phyloP scores from a whole-genome alignment of 768 basidiomycete genomes.

The Boletales sp. region DNA sequence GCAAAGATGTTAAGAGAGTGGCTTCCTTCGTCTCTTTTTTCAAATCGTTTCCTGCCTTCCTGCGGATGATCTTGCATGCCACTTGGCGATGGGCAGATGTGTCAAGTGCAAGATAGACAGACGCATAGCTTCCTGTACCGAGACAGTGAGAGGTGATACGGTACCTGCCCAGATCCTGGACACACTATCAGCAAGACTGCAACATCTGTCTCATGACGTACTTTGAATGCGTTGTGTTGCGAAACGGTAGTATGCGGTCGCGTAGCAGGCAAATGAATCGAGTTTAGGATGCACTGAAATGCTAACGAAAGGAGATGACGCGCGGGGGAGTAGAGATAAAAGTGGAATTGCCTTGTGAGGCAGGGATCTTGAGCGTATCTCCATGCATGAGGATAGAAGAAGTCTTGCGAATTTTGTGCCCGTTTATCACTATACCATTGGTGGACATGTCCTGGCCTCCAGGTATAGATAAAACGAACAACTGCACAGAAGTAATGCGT shows the following conservation, averaged over 20 bases:
- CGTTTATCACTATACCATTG: slow-evolving; percentile 73
- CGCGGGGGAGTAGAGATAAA: neutral
- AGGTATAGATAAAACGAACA: neutral
- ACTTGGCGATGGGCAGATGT: slow-evolving; percentile 62
- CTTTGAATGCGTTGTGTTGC: slow-evolving; percentile 49
- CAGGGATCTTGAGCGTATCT: slow-evolving; percentile 64
- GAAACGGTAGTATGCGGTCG: slow-evolving; percentile 65
- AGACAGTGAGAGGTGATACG: slow-evolving; percentile 76
- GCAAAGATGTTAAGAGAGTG: slow-evolving; percentile 62
- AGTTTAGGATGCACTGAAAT: slow-evolving; percentile 63
- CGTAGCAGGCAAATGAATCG: slow-evolving; percentile 46
- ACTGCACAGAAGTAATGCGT: slow-evolving; percentile 1
- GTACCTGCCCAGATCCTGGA: slow-evolving; percentile 61
- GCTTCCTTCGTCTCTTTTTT: slow-evolving; percentile 74
- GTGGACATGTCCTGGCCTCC: slow-evolving; percentile 63
- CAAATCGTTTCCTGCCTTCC: slow-evolving; percentile 40
- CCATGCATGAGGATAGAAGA: slow-evolving; percentile 76
- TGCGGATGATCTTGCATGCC: slow-evolving; percentile 80
- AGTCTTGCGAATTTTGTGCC: slow-evolving; percentile 60
- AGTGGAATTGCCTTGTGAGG: slow-evolving; percentile 50
- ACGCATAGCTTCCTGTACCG: slow-evolving; percentile 79
- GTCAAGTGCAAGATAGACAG: slow-evolving; percentile 76
- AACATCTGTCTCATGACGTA: slow-evolving; percentile 19
- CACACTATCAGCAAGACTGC: neutral
- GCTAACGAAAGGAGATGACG: slow-evolving; percentile 33